Conservation (phyloP, 768 basidiomycete genomes). For the Mycena capillaripes region DNA sequence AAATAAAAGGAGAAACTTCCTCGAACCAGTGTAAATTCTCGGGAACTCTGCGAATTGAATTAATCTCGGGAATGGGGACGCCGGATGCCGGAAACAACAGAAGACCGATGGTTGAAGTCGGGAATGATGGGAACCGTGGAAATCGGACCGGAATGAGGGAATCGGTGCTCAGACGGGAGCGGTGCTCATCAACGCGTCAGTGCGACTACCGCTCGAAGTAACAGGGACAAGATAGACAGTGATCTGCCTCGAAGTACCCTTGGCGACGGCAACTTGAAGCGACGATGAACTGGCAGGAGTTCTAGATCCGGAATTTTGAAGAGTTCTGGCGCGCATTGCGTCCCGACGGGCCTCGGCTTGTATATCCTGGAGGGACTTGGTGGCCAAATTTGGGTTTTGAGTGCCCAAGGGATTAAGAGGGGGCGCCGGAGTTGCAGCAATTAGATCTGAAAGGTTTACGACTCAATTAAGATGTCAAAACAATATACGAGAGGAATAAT, state of each 20-base stretch:
- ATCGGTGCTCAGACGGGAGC: too few species aligned
- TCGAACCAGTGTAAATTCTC: too few species aligned
- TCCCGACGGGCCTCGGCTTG: slow-evolving; percentile 1
- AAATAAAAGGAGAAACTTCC: too few species aligned
- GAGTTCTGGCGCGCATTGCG: slow-evolving; percentile 22
- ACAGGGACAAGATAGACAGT: slow-evolving; percentile 12
- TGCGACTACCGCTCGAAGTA: slow-evolving; percentile 10
- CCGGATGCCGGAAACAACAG: too few species aligned
- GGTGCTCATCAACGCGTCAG: too few species aligned
- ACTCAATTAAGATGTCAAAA: neutral
- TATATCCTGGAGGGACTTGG: neutral
- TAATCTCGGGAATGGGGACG: too few species aligned
- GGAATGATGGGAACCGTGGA: too few species aligned
- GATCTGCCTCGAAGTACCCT: slow-evolving; percentile 11
- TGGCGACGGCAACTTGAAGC: slow-evolving; percentile 4
- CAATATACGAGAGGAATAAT: neutral
- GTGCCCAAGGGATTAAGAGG: neutral
- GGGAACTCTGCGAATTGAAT: too few species aligned
- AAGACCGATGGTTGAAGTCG: too few species aligned
- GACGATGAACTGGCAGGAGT: neutral
- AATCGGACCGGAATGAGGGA: too few species aligned
- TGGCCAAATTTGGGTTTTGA: neutral
- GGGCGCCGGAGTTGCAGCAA: neutral
- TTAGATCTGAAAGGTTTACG: neutral
- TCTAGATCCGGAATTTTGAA: slow-evolving; percentile 4